Evolutionary conservation across 257 asterid genomes (phyloP).

Genomic region (Craterostigma plantagineum): DNA sequence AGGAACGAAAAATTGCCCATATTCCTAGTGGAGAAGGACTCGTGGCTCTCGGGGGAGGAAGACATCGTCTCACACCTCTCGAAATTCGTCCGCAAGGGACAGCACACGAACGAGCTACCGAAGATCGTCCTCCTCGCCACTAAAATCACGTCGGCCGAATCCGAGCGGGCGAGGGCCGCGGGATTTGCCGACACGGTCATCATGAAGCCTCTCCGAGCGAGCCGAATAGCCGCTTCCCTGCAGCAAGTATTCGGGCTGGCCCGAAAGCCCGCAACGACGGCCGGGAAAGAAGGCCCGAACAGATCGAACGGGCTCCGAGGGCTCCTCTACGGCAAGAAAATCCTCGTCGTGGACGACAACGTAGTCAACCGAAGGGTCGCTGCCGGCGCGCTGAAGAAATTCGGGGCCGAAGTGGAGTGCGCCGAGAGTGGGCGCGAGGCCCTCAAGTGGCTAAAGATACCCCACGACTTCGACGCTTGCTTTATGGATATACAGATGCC

Average conservation of each 20-base stretch:
- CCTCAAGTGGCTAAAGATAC: constrained; percentile 52
- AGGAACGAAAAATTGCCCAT: constrained; percentile 45
- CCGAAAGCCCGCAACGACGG: constrained; percentile 23
- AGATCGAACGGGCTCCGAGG: constrained; percentile 26
- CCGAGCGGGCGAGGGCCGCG: constrained; percentile 48
- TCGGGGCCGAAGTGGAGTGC: constrained; percentile 66
- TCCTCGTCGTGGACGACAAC: constrained; percentile 87
- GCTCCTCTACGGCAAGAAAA: constrained; percentile 57
- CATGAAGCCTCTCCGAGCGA: constrained; percentile 77
- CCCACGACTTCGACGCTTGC: constrained; percentile 76
- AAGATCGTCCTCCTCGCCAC: constrained; percentile 77
- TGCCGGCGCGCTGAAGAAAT: constrained; percentile 77
- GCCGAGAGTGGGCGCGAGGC: constrained; percentile 83
- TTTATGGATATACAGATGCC: constrained; percentile 99
- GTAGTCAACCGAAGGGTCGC: constrained; percentile 78
- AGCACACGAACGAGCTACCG: constrained; percentile 27
- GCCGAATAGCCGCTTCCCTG: constrained; percentile 79
- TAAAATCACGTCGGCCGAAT: constrained; percentile 31
- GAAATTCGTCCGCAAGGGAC: constrained; percentile 39
- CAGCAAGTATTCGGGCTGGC: constrained; percentile 54
- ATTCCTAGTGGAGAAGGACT: constrained; percentile 67
- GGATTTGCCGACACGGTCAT: constrained; percentile 75
- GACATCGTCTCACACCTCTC: constrained; percentile 16
- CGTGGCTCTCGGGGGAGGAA: constrained; percentile 50
- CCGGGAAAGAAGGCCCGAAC: constrained; percentile 19